phyloP scores from a whole-genome alignment of 306 rosid genomes.

The Vigna angularis region DNA sequence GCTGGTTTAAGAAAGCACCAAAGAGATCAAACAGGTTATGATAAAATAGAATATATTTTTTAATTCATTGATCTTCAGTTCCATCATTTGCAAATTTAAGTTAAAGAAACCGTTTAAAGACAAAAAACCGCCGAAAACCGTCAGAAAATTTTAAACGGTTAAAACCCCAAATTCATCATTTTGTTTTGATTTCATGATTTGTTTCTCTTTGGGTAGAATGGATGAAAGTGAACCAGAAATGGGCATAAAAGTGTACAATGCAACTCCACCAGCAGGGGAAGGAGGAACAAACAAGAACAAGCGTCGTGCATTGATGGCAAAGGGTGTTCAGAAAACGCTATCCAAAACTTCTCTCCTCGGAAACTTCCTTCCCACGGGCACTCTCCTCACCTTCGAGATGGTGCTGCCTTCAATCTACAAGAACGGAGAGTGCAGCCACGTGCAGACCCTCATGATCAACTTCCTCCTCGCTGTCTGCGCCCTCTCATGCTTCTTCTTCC shows the following conservation, averaged over 20 bases:
- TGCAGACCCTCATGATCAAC: conserved; percentile 59
- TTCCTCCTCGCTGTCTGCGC: conserved; percentile 56
- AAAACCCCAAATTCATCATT: neutral
- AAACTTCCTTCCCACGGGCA: conserved; percentile 85
- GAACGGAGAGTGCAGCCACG: conserved; percentile 61
- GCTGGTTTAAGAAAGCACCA: neutral
- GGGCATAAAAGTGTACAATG: conserved; percentile 72
- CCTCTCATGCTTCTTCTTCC: conserved; percentile 84
- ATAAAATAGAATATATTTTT: neutral
- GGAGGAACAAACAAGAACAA: neutral
- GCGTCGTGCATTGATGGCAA: conserved; percentile 69
- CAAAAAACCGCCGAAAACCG: neutral
- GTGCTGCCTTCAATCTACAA: conserved; percentile 74
- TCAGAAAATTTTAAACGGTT: neutral
- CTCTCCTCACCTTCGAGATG: conserved; percentile 84
- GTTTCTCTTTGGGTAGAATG: neutral
- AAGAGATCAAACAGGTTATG: neutral
- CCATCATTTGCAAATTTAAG: neutral
- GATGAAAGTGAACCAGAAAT: conserved; percentile 37
- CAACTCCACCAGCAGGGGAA: conserved; percentile 35
- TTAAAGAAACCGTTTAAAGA: too few relatives aligned
- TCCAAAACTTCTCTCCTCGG: conserved; percentile 73
- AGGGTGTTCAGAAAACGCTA: conserved; percentile 80
- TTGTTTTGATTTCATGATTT: neutral
- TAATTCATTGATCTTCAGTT: neutral